Percentiles rank a stretch among this genome's conserved stretches.
phyloP scores from a whole-genome alignment of 2,329 filamentous ascomycete genomes.

The Nemania sp. region DNA sequence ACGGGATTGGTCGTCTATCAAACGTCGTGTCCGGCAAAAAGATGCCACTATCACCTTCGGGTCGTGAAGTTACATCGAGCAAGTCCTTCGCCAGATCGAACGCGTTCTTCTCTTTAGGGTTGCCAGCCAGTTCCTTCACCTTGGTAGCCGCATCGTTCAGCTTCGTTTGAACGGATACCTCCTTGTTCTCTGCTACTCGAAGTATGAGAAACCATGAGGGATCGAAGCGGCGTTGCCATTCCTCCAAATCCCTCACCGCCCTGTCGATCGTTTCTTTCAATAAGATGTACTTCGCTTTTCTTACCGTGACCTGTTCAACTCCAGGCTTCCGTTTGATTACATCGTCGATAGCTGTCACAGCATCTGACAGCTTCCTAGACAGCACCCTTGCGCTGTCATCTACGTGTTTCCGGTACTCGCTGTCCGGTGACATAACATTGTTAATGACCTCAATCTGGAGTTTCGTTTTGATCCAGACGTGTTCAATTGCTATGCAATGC shows the following conservation, averaged over 20 bases:
- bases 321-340: conserved; percentile 6
- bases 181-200: neutral
- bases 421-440: neutral
- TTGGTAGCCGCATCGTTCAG: neutral
- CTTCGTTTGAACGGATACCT: neutral
- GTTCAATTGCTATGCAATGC: neutral
- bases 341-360: conserved; percentile 1
- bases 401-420: neutral
- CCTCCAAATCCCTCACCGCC: neutral
- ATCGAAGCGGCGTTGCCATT: conserved; percentile 4
- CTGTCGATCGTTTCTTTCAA: conserved; percentile 1
- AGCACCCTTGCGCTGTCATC: conserved; percentile 1
- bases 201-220: conserved; percentile 10
- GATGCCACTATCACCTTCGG: neutral
- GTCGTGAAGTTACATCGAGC: neutral
- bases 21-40: neutral
- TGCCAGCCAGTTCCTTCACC: neutral
- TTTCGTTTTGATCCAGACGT: conserved; percentile 6
- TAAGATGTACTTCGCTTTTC: neutral
- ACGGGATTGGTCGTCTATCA: neutral
- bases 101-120: neutral
- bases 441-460: conserved; percentile 6
- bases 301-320: neutral
- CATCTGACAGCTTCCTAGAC: conserved; percentile 1
- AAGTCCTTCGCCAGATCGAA: neutral